phyloP scores from a whole-genome alignment of 129 eudicot species.

The Helichrysum umbraculigerum region DNA sequence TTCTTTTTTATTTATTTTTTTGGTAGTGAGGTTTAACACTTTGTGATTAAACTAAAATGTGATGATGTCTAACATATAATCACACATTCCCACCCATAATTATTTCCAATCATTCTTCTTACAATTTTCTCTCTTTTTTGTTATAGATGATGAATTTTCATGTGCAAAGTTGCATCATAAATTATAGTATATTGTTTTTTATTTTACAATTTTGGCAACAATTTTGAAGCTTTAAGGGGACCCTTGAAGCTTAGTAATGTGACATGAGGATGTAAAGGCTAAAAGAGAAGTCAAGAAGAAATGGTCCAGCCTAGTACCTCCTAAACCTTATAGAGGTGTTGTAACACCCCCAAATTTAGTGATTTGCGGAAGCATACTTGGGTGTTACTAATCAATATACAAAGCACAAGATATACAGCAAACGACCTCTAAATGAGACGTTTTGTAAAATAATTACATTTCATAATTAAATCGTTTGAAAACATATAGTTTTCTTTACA shows the following conservation, averaged over 20 bases:
- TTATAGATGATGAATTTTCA: conserved; percentile 27
- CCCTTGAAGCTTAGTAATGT: background rate
- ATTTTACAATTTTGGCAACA: background rate
- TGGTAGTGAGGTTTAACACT: background rate
- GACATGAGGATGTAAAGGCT: conserved; percentile 4
- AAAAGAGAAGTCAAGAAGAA: background rate
- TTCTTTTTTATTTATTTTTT: conserved; percentile 26
- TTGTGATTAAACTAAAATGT: conserved; percentile 32
- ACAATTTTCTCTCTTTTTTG: conserved; percentile 18
- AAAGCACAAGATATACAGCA: too few species aligned
- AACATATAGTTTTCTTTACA: too few species aligned
- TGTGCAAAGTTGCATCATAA: conserved; percentile 35
- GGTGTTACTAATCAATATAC: too few species aligned
- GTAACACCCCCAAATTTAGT: too few species aligned
- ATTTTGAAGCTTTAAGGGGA: background rate
- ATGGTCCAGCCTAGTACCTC: conserved; percentile 7
- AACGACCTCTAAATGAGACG: too few species aligned
- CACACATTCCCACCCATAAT: conserved; percentile 30
- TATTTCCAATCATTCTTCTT: conserved; percentile 33
- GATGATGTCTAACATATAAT: conserved; percentile 29
- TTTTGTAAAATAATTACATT: too few species aligned
- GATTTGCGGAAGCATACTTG: too few species aligned
- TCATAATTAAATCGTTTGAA: too few species aligned
- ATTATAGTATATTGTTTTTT: background rate
- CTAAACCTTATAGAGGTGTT: conserved; percentile 12